Conservation (phyloP, 2,329 filamentous ascomycete genomes). For the Penicillium sp. region DNA sequence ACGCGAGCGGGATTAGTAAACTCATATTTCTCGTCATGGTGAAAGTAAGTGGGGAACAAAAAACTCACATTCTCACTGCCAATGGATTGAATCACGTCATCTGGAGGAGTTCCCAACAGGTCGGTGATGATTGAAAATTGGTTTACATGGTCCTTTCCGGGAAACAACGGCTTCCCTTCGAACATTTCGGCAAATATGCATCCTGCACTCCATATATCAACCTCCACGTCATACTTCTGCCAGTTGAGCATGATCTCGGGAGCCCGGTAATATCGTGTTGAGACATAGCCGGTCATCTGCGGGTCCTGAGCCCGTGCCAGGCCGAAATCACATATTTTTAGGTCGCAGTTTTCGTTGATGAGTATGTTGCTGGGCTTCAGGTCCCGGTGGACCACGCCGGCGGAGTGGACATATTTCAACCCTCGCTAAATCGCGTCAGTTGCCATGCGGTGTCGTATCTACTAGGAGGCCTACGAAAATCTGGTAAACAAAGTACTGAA, state of each 20-base stretch:
- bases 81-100: slow-evolving; percentile 98
- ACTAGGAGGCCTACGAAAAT: slow-evolving; percentile 71
- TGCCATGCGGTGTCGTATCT: not conserved
- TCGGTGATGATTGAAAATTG: slow-evolving; percentile 99
- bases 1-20: not conserved
- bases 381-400: slow-evolving; percentile 66
- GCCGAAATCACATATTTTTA: slow-evolving; percentile 99
- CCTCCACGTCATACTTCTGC: slow-evolving; percentile 99
- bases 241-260: slow-evolving; percentile 65
- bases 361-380: slow-evolving; percentile 86
- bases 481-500: slow-evolving; percentile 99
- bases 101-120: slow-evolving; percentile 89
- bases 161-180: slow-evolving; percentile 96
- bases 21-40: too few species aligned
- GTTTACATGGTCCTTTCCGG: slow-evolving; percentile 98
- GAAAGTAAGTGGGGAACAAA: not conserved
- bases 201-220: slow-evolving; percentile 99
- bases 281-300: slow-evolving; percentile 99
- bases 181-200: slow-evolving; percentile 99
- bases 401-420: slow-evolving; percentile 98
- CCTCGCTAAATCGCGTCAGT: slow-evolving; percentile 67
- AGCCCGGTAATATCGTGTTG: slow-evolving; percentile 89
- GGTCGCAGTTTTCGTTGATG: slow-evolving; percentile 98
- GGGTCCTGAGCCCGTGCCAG: slow-evolving; percentile 97
- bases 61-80: slow-evolving; percentile 88